phyloP scores from a whole-genome alignment of 257 asterid species.

The Salvia splendens region DNA sequence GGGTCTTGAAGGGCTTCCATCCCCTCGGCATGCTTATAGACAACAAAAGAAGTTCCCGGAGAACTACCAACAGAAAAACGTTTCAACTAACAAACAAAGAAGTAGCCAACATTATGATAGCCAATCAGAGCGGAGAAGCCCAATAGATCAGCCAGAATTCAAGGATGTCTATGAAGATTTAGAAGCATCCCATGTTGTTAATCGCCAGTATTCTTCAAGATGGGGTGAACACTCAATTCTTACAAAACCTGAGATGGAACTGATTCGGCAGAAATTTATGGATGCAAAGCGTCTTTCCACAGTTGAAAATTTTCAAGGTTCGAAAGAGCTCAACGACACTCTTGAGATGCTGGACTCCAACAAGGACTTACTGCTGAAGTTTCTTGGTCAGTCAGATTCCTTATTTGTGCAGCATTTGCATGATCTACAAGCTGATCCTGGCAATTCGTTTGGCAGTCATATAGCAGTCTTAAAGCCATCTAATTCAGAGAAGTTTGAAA shows the following conservation, averaged over 20 bases:
- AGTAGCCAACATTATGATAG: slow-evolving; percentile 39
- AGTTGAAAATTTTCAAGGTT: slow-evolving; percentile 50
- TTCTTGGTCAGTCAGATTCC: slow-evolving; percentile 53
- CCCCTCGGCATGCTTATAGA: slow-evolving; percentile 54
- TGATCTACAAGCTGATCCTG: slow-evolving; percentile 46
- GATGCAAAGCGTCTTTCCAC: slow-evolving; percentile 53
- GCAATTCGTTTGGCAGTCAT: slow-evolving; percentile 44
- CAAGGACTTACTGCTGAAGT: slow-evolving; percentile 49
- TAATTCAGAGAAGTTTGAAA: slow-evolving; percentile 47
- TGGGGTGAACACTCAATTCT: slow-evolving; percentile 57
- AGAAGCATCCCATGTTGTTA: slow-evolving; percentile 73
- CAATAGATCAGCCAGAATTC: slow-evolving; percentile 58
- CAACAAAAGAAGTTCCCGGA: slow-evolving; percentile 53
- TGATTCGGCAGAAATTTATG: slow-evolving; percentile 53
- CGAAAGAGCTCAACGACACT: slow-evolving; percentile 52
- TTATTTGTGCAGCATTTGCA: slow-evolving; percentile 49
- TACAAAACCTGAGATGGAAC: slow-evolving; percentile 54
- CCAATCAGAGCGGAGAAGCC: slow-evolving; percentile 43
- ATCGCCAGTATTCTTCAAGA: slow-evolving; percentile 65
- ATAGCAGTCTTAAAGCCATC: slow-evolving; percentile 58
- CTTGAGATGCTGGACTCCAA: slow-evolving; percentile 56
- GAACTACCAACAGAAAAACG: slow-evolving; percentile 43
- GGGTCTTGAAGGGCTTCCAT: slow-evolving; percentile 83
- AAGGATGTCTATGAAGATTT: slow-evolving; percentile 84
- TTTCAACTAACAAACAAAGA: slow-evolving; percentile 28